Base-by-base conservation (phyloP, 129 eudicot genomes). In the Chrysanthemum seticuspe region DNA sequence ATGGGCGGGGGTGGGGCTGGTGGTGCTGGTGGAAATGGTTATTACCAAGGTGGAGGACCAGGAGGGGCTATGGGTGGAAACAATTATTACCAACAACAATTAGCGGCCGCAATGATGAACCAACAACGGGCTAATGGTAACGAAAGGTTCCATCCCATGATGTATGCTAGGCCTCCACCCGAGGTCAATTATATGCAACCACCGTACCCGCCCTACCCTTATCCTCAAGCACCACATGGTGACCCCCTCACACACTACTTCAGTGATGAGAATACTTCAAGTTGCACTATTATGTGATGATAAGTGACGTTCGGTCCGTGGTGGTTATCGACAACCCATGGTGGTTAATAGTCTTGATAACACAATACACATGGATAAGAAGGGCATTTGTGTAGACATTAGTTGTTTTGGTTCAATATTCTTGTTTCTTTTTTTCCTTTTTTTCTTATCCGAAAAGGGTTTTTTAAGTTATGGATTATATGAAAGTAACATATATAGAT, bases 91-190 rank as follows among this genome's bases (percentile, higher is more conserved):
- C 96, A 92, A 18, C 95, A 87, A 14, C 91, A 84, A 29, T 1
- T 88, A 66, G 88, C 90, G 1, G 88, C 87, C 4, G 63, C 63
- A 58, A 58, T 58, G 63, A 58, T 58, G 63, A 58, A 58, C 34
- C 70, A 85, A 6, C 69, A 64, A 36, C 69, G 21, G 13, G 82
- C 85, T 0, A 79, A 74, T 16, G 96, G 91, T 2, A 84, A 85
- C 52, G 98, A 92, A 65, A 79, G 92, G 76, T 92, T 92, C 60
- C 98, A 89, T 62, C 98, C 91, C 2, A 89, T 92, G 96, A 87
- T 89, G 96, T 89, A 89, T 27, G 96, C 95, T 0, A 83, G 92
- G 1, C 96, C 98, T 0, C 95, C 95, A 10, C 96, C 98, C 10
- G 95, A 89, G 0, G 84, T 85, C 60, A 90, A 89, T 49, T 89